Conservation (phyloP, 345 rosid genomes). For the Linum tenue region DNA sequence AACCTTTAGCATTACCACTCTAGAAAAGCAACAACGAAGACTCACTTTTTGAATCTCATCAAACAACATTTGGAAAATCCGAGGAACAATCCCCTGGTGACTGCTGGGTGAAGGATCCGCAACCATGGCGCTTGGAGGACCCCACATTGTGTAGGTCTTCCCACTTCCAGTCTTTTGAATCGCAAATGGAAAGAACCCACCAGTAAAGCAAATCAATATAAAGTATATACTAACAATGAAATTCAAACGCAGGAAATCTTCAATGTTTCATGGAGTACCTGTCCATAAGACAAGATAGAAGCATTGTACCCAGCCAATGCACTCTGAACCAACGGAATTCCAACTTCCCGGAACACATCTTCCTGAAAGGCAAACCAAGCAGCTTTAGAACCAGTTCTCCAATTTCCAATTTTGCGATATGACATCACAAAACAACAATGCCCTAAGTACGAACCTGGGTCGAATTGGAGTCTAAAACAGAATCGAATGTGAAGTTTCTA, state of each 20-base stretch:
- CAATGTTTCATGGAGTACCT: conserved; percentile 40
- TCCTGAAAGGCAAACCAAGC: conserved; percentile 40
- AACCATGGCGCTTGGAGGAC: conserved; percentile 91
- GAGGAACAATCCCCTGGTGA: conserved; percentile 81
- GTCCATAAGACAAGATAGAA: conserved; percentile 75
- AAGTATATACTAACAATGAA: neutral
- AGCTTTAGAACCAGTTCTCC: neutral
- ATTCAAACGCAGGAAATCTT: neutral
- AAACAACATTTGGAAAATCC: conserved; percentile 73
- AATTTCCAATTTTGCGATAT: neutral
- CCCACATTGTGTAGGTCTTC: conserved; percentile 95
- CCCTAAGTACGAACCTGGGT: conserved; percentile 47
- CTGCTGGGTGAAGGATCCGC: conserved; percentile 71
- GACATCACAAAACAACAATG: neutral
- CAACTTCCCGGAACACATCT: conserved; percentile 62
- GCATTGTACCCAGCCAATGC: conserved; percentile 87
- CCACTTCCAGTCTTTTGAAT: conserved; percentile 80
- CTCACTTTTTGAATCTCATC: conserved; percentile 68
- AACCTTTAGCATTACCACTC: neutral
- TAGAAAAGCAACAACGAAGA: conserved; percentile 1
- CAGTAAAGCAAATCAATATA: neutral
- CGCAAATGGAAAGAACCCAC: neutral
- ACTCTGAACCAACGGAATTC: conserved; percentile 68
- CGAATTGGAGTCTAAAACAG: conserved; percentile 62
- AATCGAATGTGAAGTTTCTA: conserved; percentile 62